phyloP scores from a whole-genome alignment of 805 yeast species.

The Hanseniaspora valbyensis region DNA sequence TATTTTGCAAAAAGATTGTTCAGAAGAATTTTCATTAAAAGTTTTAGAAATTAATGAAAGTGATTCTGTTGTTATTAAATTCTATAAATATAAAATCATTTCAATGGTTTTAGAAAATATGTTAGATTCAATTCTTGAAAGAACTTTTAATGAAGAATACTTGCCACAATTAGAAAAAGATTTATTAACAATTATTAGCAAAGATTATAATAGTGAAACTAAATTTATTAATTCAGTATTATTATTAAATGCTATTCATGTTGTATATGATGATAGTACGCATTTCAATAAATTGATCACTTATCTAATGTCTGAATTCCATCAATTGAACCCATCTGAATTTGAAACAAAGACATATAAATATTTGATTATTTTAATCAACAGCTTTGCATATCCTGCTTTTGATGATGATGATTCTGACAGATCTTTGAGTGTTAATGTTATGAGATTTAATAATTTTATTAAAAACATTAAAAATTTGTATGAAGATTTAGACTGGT shows the following conservation, averaged over 20 bases:
- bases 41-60: background rate
- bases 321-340: background rate
- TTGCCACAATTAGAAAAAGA: background rate
- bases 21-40: background rate
- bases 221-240: background rate
- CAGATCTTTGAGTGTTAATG: background rate
- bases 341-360: constrained; percentile 2
- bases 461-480: constrained; percentile 3
- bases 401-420: background rate
- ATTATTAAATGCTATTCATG: background rate
- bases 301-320: constrained; percentile 10
- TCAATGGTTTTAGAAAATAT: background rate
- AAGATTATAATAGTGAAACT: background rate
- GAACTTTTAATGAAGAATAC: background rate
- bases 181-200: background rate
- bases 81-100: constrained; percentile 1
- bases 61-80: background rate
- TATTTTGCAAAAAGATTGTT: background rate
- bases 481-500: constrained; percentile 13
- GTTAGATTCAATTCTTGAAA: background rate
- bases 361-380: background rate
- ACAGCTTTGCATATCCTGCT: too few relatives aligned
- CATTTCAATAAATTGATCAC: background rate
- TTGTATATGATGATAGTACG: background rate
- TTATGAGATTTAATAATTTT: constrained; percentile 9